Conservation (phyloP, 176 grass and related monocot genomes). For the Guadua angustifolia region DNA sequence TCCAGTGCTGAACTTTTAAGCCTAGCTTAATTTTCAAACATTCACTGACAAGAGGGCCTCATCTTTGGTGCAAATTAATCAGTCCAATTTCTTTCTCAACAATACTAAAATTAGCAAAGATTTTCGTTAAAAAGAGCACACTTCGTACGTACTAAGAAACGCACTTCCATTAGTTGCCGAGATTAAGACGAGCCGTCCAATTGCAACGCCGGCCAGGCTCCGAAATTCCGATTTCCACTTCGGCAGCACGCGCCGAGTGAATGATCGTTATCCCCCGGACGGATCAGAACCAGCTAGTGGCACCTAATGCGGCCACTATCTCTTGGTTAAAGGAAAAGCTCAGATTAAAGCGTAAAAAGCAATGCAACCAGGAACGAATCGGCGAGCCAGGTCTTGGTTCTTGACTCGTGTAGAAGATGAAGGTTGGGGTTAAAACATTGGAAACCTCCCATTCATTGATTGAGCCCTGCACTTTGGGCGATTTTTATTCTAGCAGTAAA, state of each 20-base stretch:
- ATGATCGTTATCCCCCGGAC: slow-evolving; percentile 20
- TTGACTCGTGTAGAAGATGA: not conserved
- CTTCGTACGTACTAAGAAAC: not conserved
- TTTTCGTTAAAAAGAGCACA: not conserved
- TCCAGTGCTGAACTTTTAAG: too few species aligned
- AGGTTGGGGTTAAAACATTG: slow-evolving; percentile 8
- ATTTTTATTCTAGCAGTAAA: slow-evolving; percentile 20
- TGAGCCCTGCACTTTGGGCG: slow-evolving; percentile 43
- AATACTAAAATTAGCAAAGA: too few species aligned
- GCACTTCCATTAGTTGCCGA: not conserved
- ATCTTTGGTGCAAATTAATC: too few species aligned
- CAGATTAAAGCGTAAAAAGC: slow-evolving; percentile 30
- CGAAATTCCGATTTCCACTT: slow-evolving; percentile 40
- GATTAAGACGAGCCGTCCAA: slow-evolving; percentile 35
- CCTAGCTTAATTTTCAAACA: too few species aligned
- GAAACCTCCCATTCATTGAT: not conserved
- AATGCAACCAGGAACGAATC: slow-evolving; percentile 1
- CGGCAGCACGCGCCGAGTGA: slow-evolving; percentile 12
- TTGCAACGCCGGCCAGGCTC: slow-evolving; percentile 18
- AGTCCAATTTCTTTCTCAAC: too few species aligned
- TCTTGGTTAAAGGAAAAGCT: slow-evolving; percentile 36
- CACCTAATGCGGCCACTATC: slow-evolving; percentile 33
- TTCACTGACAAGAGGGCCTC: too few species aligned
- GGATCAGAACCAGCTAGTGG: slow-evolving; percentile 24
- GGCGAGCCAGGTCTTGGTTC: not conserved